Evolutionary conservation across 129 eudicot genomes (phyloP), one percentile per base, ranked within the genome.

Genomic region (Erigeron canadensis): DNA sequence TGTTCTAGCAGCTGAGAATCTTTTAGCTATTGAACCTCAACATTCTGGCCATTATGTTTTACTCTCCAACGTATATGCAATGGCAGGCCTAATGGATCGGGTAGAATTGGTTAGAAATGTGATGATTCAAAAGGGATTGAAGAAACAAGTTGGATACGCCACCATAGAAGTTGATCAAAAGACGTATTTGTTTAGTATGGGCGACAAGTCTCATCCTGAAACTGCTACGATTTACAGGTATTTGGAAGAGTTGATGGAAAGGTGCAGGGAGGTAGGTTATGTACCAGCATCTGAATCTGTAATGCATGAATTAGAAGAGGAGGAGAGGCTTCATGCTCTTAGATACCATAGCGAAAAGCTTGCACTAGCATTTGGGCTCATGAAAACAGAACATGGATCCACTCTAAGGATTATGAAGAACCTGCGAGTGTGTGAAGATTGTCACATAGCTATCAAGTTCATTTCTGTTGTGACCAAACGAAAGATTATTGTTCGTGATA

Each of bases 371-470:
- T 87, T 73, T 65, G 94, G 94, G 59, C 77, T 87, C 62, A 34
- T 87, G 72, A 84, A 80, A 72, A 81, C 81, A 10, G 77, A 43
- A 13, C 39, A 63, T 11, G 82, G 78, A 3, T 74, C 78, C 62
- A 23, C 55, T n/a, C 80, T 87, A 46, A 84, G 87, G 74, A 80
- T 87, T 8, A 81, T 80, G 40, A 87, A 87, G 77, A 87, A 87
- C 77, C 86, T 87, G 48, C 81, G 89, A 10, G 84, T 87, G 69
- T 87, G 94, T 60, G 89, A 82, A 84, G 94, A 87, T 80, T 87
- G 94, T 54, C 94, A 87, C 44, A 2, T 63, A 17, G 89, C 87
- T 1, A 17, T 87, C 15, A 87, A 87, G 84, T 84, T 80, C 42
- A 64, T 87, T 70, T 87, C 89, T 7, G 18, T 73, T 8, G 59